These are phyloP conservation scores for Trypethelium eluteriae DNA, from an alignment of 495 filamentous ascomycete genomes.

Conservation along the genomic window DNA sequence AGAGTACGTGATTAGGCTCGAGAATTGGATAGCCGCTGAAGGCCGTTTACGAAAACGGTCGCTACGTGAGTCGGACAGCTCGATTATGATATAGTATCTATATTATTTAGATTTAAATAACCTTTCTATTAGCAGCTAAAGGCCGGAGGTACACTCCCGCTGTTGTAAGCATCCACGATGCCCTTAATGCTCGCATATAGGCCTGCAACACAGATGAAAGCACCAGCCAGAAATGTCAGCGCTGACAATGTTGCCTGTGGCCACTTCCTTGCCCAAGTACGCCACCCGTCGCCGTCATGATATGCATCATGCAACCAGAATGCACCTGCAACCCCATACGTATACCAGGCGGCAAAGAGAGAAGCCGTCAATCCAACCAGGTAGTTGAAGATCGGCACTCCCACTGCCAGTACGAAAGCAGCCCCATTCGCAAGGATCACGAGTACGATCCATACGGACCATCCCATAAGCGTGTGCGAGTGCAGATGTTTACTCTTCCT, in stretches of 20 bases:
- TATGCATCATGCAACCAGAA: slow-evolving; percentile 34
- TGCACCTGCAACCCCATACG: slow-evolving; percentile 31
- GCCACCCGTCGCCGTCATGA: slow-evolving; percentile 28
- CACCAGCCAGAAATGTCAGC: slow-evolving; percentile 27
- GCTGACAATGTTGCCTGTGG: slow-evolving; percentile 24
- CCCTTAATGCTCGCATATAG: slow-evolving; percentile 31
- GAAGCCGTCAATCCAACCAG: slow-evolving; percentile 43
- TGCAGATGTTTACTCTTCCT: slow-evolving; percentile 42
- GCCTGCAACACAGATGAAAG: slow-evolving; percentile 33
- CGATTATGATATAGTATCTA: too few species aligned
- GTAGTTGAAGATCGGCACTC: slow-evolving; percentile 49
- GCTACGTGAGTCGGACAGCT: too few species aligned
- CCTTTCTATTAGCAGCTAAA: background rate
- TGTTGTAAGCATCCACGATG: slow-evolving; percentile 30
- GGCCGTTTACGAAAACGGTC: too few species aligned
- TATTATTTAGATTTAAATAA: too few species aligned
- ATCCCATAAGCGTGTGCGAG: slow-evolving; percentile 44
- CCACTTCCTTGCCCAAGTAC: slow-evolving; percentile 29
- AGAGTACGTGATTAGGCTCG: too few species aligned
- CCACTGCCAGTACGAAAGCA: slow-evolving; percentile 46
- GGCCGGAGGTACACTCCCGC: slow-evolving; percentile 19
- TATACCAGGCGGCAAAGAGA: slow-evolving; percentile 38
- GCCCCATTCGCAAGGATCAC: slow-evolving; percentile 41
- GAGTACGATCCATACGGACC: slow-evolving; percentile 43
- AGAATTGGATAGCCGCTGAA: too few species aligned